These are phyloP conservation scores for Leishmania martiniquensis DNA, from an alignment of 208 protist species.

Conservation along the genomic window DNA sequence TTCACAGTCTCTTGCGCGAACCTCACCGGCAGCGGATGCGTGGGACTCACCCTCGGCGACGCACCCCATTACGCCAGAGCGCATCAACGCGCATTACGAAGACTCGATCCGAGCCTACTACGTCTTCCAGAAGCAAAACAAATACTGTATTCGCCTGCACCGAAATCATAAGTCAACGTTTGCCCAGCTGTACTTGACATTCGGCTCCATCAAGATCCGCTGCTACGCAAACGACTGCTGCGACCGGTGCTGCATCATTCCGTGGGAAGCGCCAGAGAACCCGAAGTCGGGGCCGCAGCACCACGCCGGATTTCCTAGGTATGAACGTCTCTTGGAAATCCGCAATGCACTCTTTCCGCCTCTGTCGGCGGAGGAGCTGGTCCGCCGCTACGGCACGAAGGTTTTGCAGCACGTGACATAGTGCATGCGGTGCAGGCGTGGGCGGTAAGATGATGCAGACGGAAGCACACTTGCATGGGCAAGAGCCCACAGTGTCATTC, in stretches of 20 bases:
- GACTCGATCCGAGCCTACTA: constrained; percentile 82
- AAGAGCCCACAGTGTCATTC: background rate
- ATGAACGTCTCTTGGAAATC: constrained; percentile 60
- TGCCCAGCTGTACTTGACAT: constrained; percentile 87
- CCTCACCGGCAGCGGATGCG: background rate
- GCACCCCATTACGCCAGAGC: constrained; percentile 42
- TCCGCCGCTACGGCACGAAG: constrained; percentile 69
- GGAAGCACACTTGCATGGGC: background rate
- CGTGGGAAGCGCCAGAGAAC: constrained; percentile 46
- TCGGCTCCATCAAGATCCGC: constrained; percentile 88
- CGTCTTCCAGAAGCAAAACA: constrained; percentile 77
- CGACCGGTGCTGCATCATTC: constrained; percentile 62
- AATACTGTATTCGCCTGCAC: constrained; percentile 69
- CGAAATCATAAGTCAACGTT: constrained; percentile 74
- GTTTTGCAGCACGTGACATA: constrained; percentile 14
- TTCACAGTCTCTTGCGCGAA: background rate
- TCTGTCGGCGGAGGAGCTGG: constrained; percentile 68
- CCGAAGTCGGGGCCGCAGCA: background rate
- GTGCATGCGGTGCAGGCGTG: background rate
- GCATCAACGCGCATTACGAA: constrained; percentile 74
- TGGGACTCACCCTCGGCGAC: background rate
- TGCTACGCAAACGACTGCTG: constrained; percentile 92
- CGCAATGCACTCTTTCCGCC: constrained; percentile 64
- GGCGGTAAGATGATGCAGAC: background rate
- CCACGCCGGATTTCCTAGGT: constrained; percentile 63